phyloP scores from a whole-genome alignment of 2,329 filamentous ascomycete genomes.

The Calonectria honghensis region DNA sequence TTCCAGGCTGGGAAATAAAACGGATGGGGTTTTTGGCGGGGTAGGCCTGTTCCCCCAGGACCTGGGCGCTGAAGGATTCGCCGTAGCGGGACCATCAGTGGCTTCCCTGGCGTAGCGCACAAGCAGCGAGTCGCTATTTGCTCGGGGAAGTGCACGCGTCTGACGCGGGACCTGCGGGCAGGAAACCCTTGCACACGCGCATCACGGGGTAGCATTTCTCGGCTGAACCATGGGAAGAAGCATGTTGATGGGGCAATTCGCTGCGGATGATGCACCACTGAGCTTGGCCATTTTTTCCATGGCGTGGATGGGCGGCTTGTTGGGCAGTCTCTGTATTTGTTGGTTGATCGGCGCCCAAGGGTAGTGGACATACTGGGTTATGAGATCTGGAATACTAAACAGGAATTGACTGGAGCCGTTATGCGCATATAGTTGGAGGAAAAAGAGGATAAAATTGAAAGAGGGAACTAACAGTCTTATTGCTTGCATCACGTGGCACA shows the following conservation, averaged over 20 bases:
- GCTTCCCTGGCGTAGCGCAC: not conserved
- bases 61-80: not conserved
- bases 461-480: no score
- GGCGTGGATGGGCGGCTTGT: not conserved
- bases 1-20: not conserved
- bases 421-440: no score
- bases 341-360: no score
- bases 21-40: not conserved
- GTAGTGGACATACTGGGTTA: no score
- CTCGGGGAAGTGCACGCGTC: conserved; percentile 4
- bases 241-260: not conserved
- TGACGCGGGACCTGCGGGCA: not conserved
- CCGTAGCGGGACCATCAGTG: not conserved
- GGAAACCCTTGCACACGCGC: not conserved
- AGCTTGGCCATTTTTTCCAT: not conserved
- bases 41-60: not conserved
- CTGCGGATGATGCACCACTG: not conserved
- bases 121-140: not conserved
- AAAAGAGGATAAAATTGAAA: no score
- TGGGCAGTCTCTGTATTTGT: not conserved
- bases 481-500: no score
- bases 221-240: not conserved
- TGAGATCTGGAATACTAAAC: no score
- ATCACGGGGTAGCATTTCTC: not conserved
- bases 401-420: no score